Conservation (phyloP, 2,329 filamentous ascomycete species). For the Tolypocladium amazonense region DNA sequence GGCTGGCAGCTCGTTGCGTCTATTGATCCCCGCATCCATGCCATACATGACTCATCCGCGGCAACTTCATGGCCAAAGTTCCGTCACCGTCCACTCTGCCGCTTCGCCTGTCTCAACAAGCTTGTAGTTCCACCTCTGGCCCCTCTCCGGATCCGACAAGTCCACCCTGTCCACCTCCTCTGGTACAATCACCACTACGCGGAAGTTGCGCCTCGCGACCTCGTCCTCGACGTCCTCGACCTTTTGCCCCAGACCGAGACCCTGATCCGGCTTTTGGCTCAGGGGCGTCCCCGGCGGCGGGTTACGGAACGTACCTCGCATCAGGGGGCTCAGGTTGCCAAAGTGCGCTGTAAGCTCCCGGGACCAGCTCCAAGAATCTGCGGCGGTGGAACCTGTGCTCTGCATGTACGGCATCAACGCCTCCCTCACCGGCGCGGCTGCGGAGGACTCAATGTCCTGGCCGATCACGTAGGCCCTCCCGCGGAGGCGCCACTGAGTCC, state of each 20-base stretch:
- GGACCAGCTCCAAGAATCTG: conserved; percentile 61
- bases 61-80: conserved; percentile 52
- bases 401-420: conserved; percentile 55
- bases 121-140: conserved; percentile 57
- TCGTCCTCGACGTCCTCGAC: conserved; percentile 61
- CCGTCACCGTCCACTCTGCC: conserved; percentile 53
- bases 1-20: too few relatives aligned
- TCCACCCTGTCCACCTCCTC: conserved; percentile 68
- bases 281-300: conserved; percentile 57
- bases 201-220: conserved; percentile 63
- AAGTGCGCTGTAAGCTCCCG: conserved; percentile 79
- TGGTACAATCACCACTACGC: conserved; percentile 73
- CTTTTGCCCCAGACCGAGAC: conserved; percentile 45
- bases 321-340: conserved; percentile 72
- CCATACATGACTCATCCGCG: not conserved
- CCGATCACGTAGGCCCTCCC: conserved; percentile 69
- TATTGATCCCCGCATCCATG: too few relatives aligned
- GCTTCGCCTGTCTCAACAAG: conserved; percentile 34
- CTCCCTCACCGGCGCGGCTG: conserved; percentile 40
- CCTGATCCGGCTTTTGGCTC: conserved; percentile 33
- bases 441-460: conserved; percentile 46
- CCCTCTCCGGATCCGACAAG: conserved; percentile 53
- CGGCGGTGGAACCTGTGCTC: conserved; percentile 14
- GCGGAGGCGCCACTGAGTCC: conserved; percentile 76
- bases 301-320: conserved; percentile 69